Evolutionary conservation across 305 asterid species (phyloP), one percentile per base, ranked within the genome.

Genomic region (Striga hermonthica): DNA sequence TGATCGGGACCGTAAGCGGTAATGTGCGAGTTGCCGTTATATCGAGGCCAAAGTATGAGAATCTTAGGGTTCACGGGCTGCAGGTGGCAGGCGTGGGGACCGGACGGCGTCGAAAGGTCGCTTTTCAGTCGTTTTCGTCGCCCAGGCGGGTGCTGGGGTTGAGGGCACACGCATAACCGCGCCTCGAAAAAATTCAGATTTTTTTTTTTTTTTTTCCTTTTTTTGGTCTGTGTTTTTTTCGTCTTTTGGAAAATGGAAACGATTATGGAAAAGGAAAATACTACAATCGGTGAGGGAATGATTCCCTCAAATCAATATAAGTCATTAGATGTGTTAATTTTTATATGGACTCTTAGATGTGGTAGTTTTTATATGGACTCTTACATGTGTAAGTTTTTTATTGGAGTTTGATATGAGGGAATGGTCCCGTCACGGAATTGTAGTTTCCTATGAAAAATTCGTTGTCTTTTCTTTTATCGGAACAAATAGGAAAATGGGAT

Each of bases 161-260:
- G 76, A 78, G 79, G 72, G 75, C 73, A 75, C 84, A 78, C 31
- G 2, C 79, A 71, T 76, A 74, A 66, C 87, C 87, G 87, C 84
- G 74, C 80, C 77, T 69, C 76, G 31, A 77, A 74, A 60, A 13
- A 67, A 60, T 62, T 74, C 80, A 63, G 74, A 75, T 72, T 75
- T 57, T 76, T 74, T 75, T 58, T 56, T 64, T 65, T 64, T 70
- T 69, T 60, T n/a, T 63, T 49, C 7, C 12, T 6, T 13, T 12
- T 1, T 14, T 13, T 12, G 13, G 1, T 5, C 28, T 9, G 3
- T 15, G 1, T 6, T 50, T 50, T 0, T 5, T 50, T 16, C 9
- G 7, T 50, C 35, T 15, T 7, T 7, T 0, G 4, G 22, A 16
- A 50, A 52, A 52, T 7, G 10, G 35, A 3, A 16, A 22, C 2